Evolutionary conservation across 176 grass and related monocot species (phyloP).

Genomic region (Zoysia pacifica): DNA sequence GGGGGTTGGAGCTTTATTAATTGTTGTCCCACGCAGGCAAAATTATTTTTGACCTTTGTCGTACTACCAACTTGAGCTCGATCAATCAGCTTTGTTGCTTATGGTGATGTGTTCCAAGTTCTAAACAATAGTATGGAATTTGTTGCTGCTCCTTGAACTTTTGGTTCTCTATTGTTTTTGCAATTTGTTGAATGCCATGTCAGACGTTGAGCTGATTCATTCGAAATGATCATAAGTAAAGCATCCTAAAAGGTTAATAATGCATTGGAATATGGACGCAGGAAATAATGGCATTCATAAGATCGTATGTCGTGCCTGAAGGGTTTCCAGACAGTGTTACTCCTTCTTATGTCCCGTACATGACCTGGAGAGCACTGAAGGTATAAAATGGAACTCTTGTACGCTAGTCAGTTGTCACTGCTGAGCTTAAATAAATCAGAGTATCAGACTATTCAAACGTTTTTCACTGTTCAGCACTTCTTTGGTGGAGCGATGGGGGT

Average conservation of each 20-base stretch:
- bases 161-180: background rate
- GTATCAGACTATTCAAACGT: background rate
- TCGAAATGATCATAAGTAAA: slow-evolving; percentile 9
- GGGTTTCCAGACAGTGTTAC: slow-evolving; percentile 96
- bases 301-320: slow-evolving; percentile 98
- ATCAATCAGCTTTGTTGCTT: background rate
- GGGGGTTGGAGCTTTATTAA: slow-evolving; percentile 17
- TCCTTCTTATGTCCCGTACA: slow-evolving; percentile 98
- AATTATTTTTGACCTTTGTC: background rate
- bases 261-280: slow-evolving; percentile 46
- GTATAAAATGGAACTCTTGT: slow-evolving; percentile 42
- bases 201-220: background rate
- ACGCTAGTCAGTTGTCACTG: background rate
- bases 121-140: slow-evolving; percentile 6
- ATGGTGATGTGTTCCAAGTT: background rate
- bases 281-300: slow-evolving; percentile 91
- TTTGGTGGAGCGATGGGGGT: slow-evolving; percentile 99
- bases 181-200: slow-evolving; percentile 13
- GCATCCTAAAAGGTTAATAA: slow-evolving; percentile 8
- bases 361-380: slow-evolving; percentile 97
- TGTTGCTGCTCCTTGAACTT: background rate
- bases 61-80: background rate
- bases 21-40: background rate
- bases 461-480: slow-evolving; percentile 66
- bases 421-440: background rate